A percentile compares a stretch with the other conserved stretches of the same genome.
Conservation (phyloP, 257 asterid species). For the Echites panduratus region DNA sequence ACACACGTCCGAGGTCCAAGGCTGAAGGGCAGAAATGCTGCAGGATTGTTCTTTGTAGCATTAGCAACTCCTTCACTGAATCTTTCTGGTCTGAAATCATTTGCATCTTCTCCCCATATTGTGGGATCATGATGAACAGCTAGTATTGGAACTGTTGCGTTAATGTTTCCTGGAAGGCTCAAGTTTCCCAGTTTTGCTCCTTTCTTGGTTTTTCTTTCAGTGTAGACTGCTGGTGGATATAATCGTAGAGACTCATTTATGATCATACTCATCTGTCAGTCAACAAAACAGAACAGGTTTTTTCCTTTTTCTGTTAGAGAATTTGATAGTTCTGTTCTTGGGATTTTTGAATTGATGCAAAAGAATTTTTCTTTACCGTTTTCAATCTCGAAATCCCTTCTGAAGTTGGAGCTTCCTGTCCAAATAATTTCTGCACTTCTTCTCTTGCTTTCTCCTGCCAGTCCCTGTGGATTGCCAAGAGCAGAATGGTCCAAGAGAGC, state of each 20-base stretch:
- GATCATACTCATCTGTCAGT: constrained; percentile 22
- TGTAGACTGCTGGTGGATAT: constrained; percentile 11
- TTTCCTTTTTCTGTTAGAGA: neutral
- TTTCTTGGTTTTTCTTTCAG: constrained; percentile 5
- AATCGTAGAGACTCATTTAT: constrained; percentile 25
- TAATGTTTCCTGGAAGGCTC: constrained; percentile 13
- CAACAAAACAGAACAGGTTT: neutral
- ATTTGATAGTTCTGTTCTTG: neutral
- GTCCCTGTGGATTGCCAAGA: constrained; percentile 48
- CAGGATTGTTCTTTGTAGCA: constrained; percentile 20
- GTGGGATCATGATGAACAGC: constrained; percentile 21
- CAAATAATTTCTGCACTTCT: constrained; percentile 13
- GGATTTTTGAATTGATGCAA: neutral
- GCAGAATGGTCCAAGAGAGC: constrained; percentile 40
- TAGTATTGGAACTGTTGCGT: constrained; percentile 9
- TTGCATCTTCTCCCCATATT: constrained; percentile 26
- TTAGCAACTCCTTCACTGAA: constrained; percentile 19
- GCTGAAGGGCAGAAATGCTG: constrained; percentile 23
- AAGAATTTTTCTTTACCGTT: constrained; percentile 6
- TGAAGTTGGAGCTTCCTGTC: constrained; percentile 15
- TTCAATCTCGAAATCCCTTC: constrained; percentile 16
- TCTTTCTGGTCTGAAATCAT: constrained; percentile 27
- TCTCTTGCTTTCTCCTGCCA: constrained; percentile 61
- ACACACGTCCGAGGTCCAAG: constrained; percentile 21
- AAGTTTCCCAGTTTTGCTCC: constrained; percentile 18